A percentile compares a stretch with the other conserved stretches of the same genome.
phyloP scores from a whole-genome alignment of 768 basidiomycete species.

The Mycena epipterygia region DNA sequence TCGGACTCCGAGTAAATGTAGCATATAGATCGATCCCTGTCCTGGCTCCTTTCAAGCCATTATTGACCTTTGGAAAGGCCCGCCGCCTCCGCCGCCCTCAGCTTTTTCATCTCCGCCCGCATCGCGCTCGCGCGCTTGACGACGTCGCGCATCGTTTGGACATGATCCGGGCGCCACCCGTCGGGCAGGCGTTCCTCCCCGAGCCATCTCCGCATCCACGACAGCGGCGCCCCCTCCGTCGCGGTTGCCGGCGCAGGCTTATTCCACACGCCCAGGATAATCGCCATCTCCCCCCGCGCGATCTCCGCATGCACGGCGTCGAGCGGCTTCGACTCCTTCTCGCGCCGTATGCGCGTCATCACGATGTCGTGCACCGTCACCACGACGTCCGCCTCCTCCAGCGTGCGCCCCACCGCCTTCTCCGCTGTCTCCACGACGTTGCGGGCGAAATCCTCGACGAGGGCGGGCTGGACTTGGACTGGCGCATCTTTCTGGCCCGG shows the following conservation, averaged over 20 bases:
- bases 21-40: too few relatives aligned
- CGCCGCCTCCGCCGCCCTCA: slow-evolving; percentile 38
- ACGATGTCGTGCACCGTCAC: slow-evolving; percentile 61
- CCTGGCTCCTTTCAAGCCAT: too few relatives aligned
- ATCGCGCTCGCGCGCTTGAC: slow-evolving; percentile 50
- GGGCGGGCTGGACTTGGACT: slow-evolving; percentile 47
- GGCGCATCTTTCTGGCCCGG: slow-evolving; percentile 61
- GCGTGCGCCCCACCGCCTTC: slow-evolving; percentile 39
- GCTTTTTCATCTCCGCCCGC: slow-evolving; percentile 42
- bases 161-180: slow-evolving; percentile 56
- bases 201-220: slow-evolving; percentile 66
- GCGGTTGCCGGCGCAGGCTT: slow-evolving; percentile 49
- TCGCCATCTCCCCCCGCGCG: slow-evolving; percentile 77
- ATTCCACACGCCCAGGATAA: slow-evolving; percentile 72
- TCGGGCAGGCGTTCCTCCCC: slow-evolving; percentile 65
- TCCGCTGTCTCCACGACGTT: slow-evolving; percentile 41
- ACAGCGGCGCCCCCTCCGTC: slow-evolving; percentile 59
- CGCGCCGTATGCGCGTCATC: slow-evolving; percentile 64
- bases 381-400: slow-evolving; percentile 48
- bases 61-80: neutral
- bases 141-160: slow-evolving; percentile 53
- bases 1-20: too few relatives aligned
- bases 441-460: slow-evolving; percentile 54
- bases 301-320: slow-evolving; percentile 67
- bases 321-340: slow-evolving; percentile 57